Evolutionary conservation across 495 filamentous ascomycete species (phyloP), one percentile per base, ranked within the genome.

Genomic region (Apodospora peruviana): DNA sequence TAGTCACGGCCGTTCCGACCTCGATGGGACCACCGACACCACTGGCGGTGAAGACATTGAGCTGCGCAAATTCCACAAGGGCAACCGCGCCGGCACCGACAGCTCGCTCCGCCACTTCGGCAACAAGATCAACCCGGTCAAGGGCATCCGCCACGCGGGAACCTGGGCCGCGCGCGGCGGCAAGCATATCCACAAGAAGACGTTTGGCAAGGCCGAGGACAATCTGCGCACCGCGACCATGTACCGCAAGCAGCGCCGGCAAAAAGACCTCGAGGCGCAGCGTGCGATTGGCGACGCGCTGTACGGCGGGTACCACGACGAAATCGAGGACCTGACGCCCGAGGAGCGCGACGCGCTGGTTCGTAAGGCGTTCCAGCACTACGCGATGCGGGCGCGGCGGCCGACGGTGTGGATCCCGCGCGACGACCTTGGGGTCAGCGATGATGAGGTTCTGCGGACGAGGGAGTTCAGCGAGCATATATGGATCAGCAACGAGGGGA

Each of bases 331-430:
- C 69, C 75, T 98, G 40, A 93, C 87, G 19, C 88, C 91, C 0
- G 87, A 91, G 45, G 90, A 96, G 67, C 79, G 93, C 52, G 91
- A 97, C 59, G 77, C 82, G 53, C 76, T 97, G 29, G 87, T 96
- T 8, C 83, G 85, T 48, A 83, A 87, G 45, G 90, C 91, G 17
- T 98, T 97, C 69, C 85, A 89, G 70, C 93, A 98, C 61, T 81
- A 85, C 40, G 93, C 93, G 4, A 72, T 96, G 18, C 81, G 91
- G 35, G 87, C 94, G 10, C 83, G 87, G 45, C 74, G 90, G 24
- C 93, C 93, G 0, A 87, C 87, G 10, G 81, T 97, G 39, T 97
- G 93, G 93, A 91, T 98, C 39, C 93, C 93, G 8, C 79, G 89
- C 32, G 93, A 98, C 61, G 86, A 93, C 56, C 61, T 97, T 3